Conservation (phyloP, 2,329 filamentous ascomycete species). For the Aureobasidium sp. region DNA sequence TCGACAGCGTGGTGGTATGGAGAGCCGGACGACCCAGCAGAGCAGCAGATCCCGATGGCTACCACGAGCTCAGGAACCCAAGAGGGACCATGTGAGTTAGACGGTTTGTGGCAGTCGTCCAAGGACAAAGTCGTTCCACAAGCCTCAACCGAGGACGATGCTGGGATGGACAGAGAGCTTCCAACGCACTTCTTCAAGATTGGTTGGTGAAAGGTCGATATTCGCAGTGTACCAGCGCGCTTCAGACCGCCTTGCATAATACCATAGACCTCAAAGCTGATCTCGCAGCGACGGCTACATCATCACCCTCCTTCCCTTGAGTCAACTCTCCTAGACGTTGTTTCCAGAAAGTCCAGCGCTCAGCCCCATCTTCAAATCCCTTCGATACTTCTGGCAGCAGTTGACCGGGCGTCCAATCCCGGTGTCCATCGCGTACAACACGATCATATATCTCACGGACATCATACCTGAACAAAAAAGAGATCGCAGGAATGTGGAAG, state of each 20-base stretch:
- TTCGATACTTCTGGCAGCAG: neutral
- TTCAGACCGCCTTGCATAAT: neutral
- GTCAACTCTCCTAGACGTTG: neutral
- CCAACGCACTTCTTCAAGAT: neutral
- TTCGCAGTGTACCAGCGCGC: neutral
- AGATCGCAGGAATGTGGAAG: neutral
- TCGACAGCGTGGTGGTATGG: neutral
- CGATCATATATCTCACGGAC: neutral
- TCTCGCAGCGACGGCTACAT: neutral
- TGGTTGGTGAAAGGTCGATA: neutral
- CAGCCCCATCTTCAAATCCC: neutral
- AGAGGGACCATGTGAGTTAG: neutral
- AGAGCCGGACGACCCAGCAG: neutral
- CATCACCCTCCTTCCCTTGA: neutral
- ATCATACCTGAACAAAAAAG: neutral
- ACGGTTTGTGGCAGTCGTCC: neutral
- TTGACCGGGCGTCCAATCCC: neutral
- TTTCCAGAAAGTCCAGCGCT: neutral
- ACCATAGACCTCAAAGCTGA: neutral
- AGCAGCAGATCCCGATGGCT: neutral
- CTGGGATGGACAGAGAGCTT: neutral
- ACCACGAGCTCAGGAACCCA: neutral
- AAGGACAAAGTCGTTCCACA: neutral
- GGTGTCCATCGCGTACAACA: neutral
- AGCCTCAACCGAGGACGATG: neutral